These are phyloP conservation scores for Ophiostoma triangulosporum DNA, from an alignment of 2,329 filamentous ascomycete species.

Conservation along the genomic window DNA sequence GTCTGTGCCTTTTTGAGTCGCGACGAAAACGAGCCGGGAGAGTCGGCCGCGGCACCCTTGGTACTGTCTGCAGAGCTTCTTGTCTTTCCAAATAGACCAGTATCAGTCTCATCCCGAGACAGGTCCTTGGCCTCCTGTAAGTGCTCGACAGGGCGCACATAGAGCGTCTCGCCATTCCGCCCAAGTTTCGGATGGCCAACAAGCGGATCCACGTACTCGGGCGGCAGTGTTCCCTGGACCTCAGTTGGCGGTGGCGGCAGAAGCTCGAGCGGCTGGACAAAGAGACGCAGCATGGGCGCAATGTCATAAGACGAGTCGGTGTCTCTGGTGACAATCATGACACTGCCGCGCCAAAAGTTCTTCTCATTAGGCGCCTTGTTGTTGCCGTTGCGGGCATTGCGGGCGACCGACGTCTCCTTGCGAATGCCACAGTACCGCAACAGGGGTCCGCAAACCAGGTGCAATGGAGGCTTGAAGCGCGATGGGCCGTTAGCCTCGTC, in stretches of 20 bases:
- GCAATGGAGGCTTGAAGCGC: constrained; percentile 69
- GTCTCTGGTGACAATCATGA: constrained; percentile 93
- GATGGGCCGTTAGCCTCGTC: constrained; percentile 51
- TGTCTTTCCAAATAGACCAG: constrained; percentile 66
- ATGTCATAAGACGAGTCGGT: constrained; percentile 69
- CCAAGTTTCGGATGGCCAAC: constrained; percentile 79
- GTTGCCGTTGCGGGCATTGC: constrained; percentile 23
- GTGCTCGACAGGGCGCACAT: constrained; percentile 79
- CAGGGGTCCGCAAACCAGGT: constrained; percentile 80
- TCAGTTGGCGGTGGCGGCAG: constrained; percentile 64
- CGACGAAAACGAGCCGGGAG: constrained; percentile 38
- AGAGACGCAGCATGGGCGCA: constrained; percentile 66
- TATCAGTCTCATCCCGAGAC: constrained; percentile 65
- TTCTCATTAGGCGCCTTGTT: constrained; percentile 31
- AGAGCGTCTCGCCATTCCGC: constrained; percentile 72
- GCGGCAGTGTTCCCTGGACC: constrained; percentile 50
- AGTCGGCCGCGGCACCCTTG: constrained; percentile 30
- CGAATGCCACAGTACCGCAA: constrained; percentile 80
- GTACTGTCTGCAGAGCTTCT: constrained; percentile 36
- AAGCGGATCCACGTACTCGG: constrained; percentile 79
- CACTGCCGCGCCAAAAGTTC: constrained; percentile 81
- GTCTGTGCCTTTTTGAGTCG: constrained; percentile 38
- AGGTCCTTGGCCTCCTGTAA: constrained; percentile 66
- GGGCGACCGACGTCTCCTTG: constrained; percentile 37
- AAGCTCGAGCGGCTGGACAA: constrained; percentile 73